Evolutionary conservation across 108 stramenopile genomes (phyloP), one percentile per base, ranked within the genome.

Genomic region (Epipyxis sp.): DNA sequence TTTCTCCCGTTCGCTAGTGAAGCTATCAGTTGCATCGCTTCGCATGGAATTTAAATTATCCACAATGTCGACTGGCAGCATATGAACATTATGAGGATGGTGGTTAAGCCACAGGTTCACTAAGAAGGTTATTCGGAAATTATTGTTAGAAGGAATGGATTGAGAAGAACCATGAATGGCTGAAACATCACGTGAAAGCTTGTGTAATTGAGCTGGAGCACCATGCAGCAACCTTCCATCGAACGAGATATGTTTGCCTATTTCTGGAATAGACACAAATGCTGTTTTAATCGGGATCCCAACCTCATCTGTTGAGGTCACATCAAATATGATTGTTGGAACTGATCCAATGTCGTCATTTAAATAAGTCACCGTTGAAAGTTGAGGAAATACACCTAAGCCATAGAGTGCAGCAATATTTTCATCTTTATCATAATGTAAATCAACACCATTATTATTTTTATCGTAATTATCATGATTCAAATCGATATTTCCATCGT

Each of bases 381-480:
- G 46, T 1, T 80, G 77, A 0, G 94, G 94, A 83, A 94, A 94
- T 16, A 84, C 83, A 10, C 94, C 94, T 1, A 94, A 37, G 43
- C 86, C 87, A 84, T 92, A 94, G 6, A 83, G 54, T 77, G 92
- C 94, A 1, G 92, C 91, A 40, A 94, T 76, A 0, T 76, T 84
- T 78, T 94, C 94, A 59, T 94, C 94, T 68, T 94, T 94, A 81
- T 94, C 94, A 78, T 92, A 94, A 74, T 94, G 42, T 50, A 74
- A 37, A 41, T 68, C 65, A 25, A 68, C 40, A 41, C 39, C 65
- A 37, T 37, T 20, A 68, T 41, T 41, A 37, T 16, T 68, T 13
- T 68, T 25, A 20, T 40, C 65, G 20, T 20, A 20, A 20, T 25
- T 41, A 68, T 37, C 20, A 20, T 25, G 20, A 20, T 68, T 25